Percentiles rank a stretch among this genome's conserved stretches.
Evolutionary conservation across 345 rosid genomes (phyloP).

Genomic region (Pistacia vera): DNA sequence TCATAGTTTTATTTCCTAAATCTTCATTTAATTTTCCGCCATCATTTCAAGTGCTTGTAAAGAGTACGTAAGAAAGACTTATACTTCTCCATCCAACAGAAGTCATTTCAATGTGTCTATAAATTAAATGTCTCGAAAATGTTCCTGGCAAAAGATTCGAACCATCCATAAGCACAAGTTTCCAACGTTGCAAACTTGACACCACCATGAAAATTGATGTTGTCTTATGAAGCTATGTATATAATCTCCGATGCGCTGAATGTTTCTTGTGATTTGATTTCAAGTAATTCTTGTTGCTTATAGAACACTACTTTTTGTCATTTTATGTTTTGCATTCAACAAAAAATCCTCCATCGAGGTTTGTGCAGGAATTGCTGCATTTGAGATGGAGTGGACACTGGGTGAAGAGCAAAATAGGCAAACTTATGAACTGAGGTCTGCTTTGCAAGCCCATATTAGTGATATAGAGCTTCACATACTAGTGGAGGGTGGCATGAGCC

Average conservation of each 20-base stretch:
- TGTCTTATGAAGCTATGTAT: background rate
- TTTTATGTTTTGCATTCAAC: constrained; percentile 10
- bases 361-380: too few relatives aligned
- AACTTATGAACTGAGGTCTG: too few relatives aligned
- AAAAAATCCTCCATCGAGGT: constrained; percentile 9
- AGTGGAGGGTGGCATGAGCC: too few relatives aligned
- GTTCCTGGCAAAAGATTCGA: background rate
- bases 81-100: constrained; percentile 19
- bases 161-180: background rate
- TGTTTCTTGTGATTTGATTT: constrained; percentile 5
- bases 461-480: too few relatives aligned
- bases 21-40: background rate
- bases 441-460: too few relatives aligned
- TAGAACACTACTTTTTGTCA: background rate
- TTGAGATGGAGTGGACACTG: too few relatives aligned
- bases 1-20: background rate
- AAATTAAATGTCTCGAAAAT: constrained; percentile 50
- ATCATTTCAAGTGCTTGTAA: constrained; percentile 1
- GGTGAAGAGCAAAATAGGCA: too few relatives aligned
- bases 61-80: background rate
- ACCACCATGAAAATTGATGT: background rate
- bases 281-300: background rate
- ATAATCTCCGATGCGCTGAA: background rate
- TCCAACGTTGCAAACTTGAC: background rate
- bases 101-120: constrained; percentile 44